A percentile compares a stretch with the other conserved stretches of the same genome.
phyloP scores from a whole-genome alignment of 306 rosid species.

The Prinsepia uniflora region DNA sequence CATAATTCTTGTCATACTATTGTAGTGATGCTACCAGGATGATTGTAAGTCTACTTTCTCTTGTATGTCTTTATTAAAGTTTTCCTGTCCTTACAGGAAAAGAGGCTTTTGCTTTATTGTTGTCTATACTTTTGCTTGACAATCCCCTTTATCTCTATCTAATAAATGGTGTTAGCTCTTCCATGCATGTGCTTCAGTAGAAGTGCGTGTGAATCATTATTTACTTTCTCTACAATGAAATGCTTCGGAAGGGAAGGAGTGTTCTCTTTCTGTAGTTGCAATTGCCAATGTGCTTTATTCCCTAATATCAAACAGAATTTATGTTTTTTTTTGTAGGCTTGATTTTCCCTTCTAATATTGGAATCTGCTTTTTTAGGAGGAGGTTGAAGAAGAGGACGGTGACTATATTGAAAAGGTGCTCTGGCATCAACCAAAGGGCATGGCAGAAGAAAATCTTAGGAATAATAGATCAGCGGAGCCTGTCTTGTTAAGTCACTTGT shows the following conservation, averaged over 20 bases:
- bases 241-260: not conserved
- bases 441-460: conserved; percentile 76
- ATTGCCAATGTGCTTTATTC: not conserved
- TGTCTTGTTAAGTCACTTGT: conserved; percentile 68
- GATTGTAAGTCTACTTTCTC: not conserved
- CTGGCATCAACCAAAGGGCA: conserved; percentile 98
- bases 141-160: not conserved
- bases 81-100: not conserved
- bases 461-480: conserved; percentile 76
- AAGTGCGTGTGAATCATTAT: not conserved
- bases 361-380: conserved; percentile 56
- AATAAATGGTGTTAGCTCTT: not conserved
- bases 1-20: not conserved
- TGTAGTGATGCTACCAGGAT: not conserved
- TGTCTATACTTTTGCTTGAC: not conserved
- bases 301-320: not conserved
- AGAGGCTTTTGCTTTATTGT: not conserved
- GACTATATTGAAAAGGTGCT: conserved; percentile 94
- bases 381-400: conserved; percentile 88
- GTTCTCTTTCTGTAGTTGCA: not conserved
- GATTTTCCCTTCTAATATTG: conserved; percentile 19
- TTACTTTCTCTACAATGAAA: not conserved
- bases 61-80: not conserved
- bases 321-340: conserved; percentile 4
- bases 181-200: not conserved